Evolutionary conservation across 306 rosid species (phyloP).

Genomic region (Cucurbita moschata): DNA sequence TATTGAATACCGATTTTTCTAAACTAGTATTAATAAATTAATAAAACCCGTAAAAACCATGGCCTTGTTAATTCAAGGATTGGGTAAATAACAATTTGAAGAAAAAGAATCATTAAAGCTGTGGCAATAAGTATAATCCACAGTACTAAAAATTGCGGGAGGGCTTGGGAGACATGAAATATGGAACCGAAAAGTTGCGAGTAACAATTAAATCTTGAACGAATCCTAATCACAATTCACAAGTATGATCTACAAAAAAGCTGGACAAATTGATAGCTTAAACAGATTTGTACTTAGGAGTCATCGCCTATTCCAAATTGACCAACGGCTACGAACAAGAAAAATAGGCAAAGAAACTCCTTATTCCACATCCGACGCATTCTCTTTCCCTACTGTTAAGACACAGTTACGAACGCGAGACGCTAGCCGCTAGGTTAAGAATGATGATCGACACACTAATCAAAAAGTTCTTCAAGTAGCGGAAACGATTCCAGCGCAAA

Average conservation of each 20-base stretch:
- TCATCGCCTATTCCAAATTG: background rate
- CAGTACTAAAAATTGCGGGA: background rate
- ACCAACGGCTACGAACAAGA: background rate
- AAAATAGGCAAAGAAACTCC: background rate
- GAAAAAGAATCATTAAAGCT: background rate
- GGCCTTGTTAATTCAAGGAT: background rate
- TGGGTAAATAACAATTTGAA: background rate
- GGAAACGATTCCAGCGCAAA: background rate
- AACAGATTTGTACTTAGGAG: background rate
- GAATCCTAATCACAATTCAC: background rate
- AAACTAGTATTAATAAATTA: background rate
- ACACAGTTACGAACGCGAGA: too few relatives aligned
- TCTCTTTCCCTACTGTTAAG: background rate
- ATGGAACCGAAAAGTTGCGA: background rate
- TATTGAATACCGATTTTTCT: background rate
- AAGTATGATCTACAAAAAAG: background rate
- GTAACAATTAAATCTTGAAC: background rate
- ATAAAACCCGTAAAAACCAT: background rate
- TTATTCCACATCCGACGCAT: background rate
- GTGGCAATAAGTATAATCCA: background rate
- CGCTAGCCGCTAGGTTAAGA: background rate
- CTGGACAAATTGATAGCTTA: background rate
- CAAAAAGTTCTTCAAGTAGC: background rate
- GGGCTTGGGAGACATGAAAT: background rate
- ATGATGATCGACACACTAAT: background rate